Percentiles rank a stretch among this genome's conserved stretches.
These are phyloP conservation scores for Penstemon davidsonii DNA, from an alignment of 257 asterid genomes.

Conservation along the genomic window DNA sequence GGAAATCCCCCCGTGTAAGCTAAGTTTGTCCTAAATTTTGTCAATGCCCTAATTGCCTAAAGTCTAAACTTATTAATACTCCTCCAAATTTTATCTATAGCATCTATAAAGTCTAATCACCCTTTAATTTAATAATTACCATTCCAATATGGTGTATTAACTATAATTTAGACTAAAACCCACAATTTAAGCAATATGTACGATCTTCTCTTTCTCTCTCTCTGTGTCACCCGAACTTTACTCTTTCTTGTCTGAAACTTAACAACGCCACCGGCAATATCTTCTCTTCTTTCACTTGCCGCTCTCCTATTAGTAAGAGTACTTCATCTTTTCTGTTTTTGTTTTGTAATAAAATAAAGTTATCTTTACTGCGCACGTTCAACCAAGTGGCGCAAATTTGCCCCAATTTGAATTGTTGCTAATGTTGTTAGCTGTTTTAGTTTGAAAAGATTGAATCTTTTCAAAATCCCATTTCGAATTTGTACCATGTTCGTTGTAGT, in stretches of 20 bases:
- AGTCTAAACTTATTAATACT: too few species aligned
- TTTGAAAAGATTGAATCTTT: slow-evolving; percentile 41
- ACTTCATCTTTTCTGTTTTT: neutral
- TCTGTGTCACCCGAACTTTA: slow-evolving; percentile 31
- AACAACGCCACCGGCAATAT: slow-evolving; percentile 24
- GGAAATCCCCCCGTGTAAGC: too few species aligned
- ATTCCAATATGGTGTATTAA: neutral
- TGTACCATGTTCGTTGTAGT: neutral
- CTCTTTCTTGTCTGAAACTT: slow-evolving; percentile 37
- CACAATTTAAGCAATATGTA: slow-evolving; percentile 43
- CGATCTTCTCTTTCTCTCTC: slow-evolving; percentile 33
- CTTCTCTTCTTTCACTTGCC: slow-evolving; percentile 26
- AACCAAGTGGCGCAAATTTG: slow-evolving; percentile 22
- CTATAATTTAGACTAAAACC: slow-evolving; percentile 14
- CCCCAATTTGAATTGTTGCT: slow-evolving; percentile 20
- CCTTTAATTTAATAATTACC: too few species aligned
- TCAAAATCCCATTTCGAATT: slow-evolving; percentile 27
- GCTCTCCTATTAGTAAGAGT: slow-evolving; percentile 18
- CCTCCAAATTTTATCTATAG: too few species aligned
- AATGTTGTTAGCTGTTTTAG: slow-evolving; percentile 15
- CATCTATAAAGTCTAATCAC: too few species aligned
- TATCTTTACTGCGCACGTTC: neutral
- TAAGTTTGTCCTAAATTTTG: too few species aligned
- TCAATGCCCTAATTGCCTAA: too few species aligned
- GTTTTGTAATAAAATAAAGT: neutral